These are phyloP conservation scores for Podospora pseudoanserina DNA, from an alignment of 495 filamentous ascomycete genomes.

Conservation along the genomic window DNA sequence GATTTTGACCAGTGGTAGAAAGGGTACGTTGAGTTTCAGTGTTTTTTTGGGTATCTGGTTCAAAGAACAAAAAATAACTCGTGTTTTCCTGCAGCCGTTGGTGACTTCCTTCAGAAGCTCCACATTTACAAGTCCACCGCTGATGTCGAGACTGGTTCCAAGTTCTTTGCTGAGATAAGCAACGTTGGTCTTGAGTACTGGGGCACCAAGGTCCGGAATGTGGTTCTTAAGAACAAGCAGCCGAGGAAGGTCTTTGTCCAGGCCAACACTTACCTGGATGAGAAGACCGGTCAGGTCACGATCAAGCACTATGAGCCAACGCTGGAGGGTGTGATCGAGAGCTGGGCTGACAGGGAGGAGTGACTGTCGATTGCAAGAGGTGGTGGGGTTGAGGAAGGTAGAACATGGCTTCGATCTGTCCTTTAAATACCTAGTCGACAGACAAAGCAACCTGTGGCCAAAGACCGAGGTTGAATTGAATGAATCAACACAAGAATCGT, in stretches of 20 bases:
- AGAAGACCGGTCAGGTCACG: conserved; percentile 65
- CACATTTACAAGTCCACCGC: conserved; percentile 92
- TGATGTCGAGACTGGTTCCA: conserved; percentile 68
- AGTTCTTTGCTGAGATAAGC: conserved; percentile 80
- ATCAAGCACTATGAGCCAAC: conserved; percentile 89
- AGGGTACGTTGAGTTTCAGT: conserved; percentile 35
- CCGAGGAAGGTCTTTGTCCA: conserved; percentile 96
- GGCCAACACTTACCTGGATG: conserved; percentile 73
- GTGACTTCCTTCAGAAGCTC: conserved; percentile 83
- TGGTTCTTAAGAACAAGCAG: conserved; percentile 81
- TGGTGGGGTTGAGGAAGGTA: not conserved
- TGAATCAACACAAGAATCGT: not conserved
- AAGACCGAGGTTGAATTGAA: not conserved
- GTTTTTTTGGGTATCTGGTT: not conserved
- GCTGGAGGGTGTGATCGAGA: conserved; percentile 81
- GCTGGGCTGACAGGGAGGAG: conserved; percentile 75
- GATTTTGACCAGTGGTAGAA: conserved; percentile 62
- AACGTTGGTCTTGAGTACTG: conserved; percentile 74
- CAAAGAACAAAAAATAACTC: conserved; percentile 20
- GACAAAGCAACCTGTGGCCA: not conserved
- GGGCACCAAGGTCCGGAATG: conserved; percentile 68
- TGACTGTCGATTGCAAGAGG: conserved; percentile 27
- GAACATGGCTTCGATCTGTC: not conserved
- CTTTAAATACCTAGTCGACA: not conserved
- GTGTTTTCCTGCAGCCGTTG: conserved; percentile 58